These are phyloP conservation scores for Herpetospermum pedunculosum DNA, from an alignment of 306 rosid genomes.

Conservation along the genomic window DNA sequence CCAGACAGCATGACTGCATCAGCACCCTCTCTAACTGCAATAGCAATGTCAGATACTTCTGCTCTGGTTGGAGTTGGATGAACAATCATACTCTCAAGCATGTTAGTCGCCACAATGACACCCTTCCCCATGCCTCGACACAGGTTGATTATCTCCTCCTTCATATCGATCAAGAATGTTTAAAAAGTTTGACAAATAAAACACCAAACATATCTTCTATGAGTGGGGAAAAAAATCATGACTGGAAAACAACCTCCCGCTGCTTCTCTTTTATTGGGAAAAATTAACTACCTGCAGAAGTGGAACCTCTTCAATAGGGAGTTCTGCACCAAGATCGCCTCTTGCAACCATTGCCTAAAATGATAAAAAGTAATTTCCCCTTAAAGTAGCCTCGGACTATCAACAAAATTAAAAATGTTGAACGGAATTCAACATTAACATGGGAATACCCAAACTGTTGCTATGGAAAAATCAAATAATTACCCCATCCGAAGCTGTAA, in stretches of 20 bases:
- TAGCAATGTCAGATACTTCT: slow-evolving; percentile 95
- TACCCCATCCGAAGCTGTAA: slow-evolving; percentile 69
- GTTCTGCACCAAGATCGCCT: slow-evolving; percentile 64
- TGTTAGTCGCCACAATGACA: slow-evolving; percentile 94
- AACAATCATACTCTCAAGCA: slow-evolving; percentile 99
- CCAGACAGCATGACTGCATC: slow-evolving; percentile 96
- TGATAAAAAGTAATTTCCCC: neutral
- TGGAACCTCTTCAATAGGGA: slow-evolving; percentile 60
- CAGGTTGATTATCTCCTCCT: slow-evolving; percentile 87
- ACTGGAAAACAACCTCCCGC: neutral
- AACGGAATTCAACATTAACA: neutral
- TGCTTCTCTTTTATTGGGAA: neutral
- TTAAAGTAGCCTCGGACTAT: neutral
- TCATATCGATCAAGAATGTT: slow-evolving; percentile 9
- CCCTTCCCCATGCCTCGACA: slow-evolving; percentile 99
- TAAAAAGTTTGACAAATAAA: neutral
- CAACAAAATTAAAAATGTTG: neutral
- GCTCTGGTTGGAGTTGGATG: slow-evolving; percentile 99
- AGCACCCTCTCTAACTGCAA: slow-evolving; percentile 98
- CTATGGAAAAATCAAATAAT: neutral
- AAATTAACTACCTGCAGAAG: slow-evolving; percentile 37
- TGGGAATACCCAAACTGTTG: neutral
- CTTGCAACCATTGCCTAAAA: slow-evolving; percentile 65
- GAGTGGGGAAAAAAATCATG: neutral
- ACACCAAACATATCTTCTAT: slow-evolving; percentile 4